Conservation (phyloP, 2,329 filamentous ascomycete species). For the Botrytis cinerea region DNA sequence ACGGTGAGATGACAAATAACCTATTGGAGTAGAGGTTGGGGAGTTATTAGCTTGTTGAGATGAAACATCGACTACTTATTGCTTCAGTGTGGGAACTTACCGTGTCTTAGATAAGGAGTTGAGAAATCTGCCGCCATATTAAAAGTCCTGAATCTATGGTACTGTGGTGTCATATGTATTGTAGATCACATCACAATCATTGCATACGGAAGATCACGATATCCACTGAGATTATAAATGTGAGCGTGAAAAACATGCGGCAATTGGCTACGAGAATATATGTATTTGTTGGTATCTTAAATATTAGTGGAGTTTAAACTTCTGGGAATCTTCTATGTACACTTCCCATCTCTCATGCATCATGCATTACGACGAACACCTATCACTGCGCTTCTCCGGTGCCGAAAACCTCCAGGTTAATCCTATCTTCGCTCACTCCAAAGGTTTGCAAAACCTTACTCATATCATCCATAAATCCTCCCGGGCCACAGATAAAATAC, state of each 20-base stretch:
- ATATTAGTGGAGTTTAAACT: not conserved
- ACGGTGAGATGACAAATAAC: not conserved
- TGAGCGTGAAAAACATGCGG: not conserved
- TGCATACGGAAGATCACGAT: not conserved
- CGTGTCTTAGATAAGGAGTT: not conserved
- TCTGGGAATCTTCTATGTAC: not conserved
- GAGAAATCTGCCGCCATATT: no score
- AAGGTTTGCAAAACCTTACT: not conserved
- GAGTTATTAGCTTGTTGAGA: not conserved
- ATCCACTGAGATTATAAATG: fast-evolving
- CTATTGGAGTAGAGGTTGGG: not conserved
- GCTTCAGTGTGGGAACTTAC: not conserved
- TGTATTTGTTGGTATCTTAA: not conserved
- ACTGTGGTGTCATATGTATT: not conserved
- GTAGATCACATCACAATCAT: not conserved
- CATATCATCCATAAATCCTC: constrained; percentile 15
- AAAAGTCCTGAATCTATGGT: fast-evolving
- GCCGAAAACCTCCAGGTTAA: constrained; percentile 18
- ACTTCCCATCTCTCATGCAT: no score
- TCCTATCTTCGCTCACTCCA: not conserved
- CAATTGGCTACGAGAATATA: not conserved
- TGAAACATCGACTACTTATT: not conserved
- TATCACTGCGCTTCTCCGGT: not conserved
- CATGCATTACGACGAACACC: no score
- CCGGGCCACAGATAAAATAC: constrained; percentile 22